A percentile compares a stretch with the other conserved stretches of the same genome.
Conservation (phyloP, 257 asterid species). For the Handroanthus guayacan region DNA sequence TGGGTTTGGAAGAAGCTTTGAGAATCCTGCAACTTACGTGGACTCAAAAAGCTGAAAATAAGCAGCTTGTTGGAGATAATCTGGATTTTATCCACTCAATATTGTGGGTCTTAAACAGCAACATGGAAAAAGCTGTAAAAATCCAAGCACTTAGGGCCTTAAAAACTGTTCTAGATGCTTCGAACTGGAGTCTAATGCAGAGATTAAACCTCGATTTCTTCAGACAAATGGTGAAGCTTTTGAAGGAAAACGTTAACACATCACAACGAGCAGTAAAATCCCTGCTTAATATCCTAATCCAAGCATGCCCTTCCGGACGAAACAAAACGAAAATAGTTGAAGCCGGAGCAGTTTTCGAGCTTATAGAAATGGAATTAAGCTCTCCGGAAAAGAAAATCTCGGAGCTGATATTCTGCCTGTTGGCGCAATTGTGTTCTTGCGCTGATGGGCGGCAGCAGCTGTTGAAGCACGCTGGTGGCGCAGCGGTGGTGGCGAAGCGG, state of each 20-base stretch:
- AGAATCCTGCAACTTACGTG: conserved; percentile 59
- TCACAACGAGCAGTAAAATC: conserved; percentile 47
- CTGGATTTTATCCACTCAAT: conserved; percentile 51
- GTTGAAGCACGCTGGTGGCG: conserved; percentile 65
- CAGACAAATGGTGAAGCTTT: conserved; percentile 33
- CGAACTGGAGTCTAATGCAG: conserved; percentile 41
- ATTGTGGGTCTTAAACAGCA: conserved; percentile 54
- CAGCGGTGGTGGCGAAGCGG: conserved; percentile 64
- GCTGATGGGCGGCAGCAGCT: conserved; percentile 86
- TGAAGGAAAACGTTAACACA: conserved; percentile 30
- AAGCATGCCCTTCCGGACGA: conserved; percentile 50
- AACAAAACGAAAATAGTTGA: conserved; percentile 61
- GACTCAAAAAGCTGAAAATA: conserved; percentile 54
- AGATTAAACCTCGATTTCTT: conserved; percentile 48
- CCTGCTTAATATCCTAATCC: conserved; percentile 54
- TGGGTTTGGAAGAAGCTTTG: conserved; percentile 65
- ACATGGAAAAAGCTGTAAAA: conserved; percentile 33
- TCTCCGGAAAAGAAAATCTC: conserved; percentile 49
- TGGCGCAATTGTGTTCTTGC: conserved; percentile 61
- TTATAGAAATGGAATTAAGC: conserved; percentile 63
- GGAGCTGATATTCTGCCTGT: conserved; percentile 57
- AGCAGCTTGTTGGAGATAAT: conserved; percentile 49
- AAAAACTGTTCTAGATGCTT: conserved; percentile 40
- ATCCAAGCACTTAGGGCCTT: conserved; percentile 52
- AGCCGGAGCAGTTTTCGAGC: conserved; percentile 57